These are phyloP conservation scores for Dothiorella sarmentorum DNA, from an alignment of 2,329 filamentous ascomycete species.

Conservation along the genomic window DNA sequence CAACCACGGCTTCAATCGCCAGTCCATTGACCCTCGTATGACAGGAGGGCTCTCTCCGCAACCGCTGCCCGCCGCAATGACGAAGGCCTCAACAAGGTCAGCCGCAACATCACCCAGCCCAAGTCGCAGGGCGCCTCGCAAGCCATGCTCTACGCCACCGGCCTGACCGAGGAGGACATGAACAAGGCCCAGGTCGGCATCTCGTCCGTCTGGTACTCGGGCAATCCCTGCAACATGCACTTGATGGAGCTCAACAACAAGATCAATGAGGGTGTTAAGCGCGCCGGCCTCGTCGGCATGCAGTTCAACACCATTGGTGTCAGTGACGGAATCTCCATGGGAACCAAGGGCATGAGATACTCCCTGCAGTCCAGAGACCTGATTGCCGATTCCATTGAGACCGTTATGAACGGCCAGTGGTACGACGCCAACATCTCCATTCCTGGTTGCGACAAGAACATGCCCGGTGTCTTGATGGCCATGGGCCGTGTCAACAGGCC, in stretches of 20 bases:
- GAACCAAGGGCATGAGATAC: slow-evolving; percentile 94
- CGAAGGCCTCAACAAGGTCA: slow-evolving; percentile 67
- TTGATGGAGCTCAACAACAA: slow-evolving; percentile 81
- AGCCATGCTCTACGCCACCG: slow-evolving; percentile 97
- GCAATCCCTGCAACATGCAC: slow-evolving; percentile 99
- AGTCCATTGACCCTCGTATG: slow-evolving; percentile 7
- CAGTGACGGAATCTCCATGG: slow-evolving; percentile 97
- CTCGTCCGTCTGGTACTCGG: slow-evolving; percentile 95
- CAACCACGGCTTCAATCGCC: neutral
- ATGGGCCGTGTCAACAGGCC: slow-evolving; percentile 95
- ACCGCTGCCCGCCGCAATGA: slow-evolving; percentile 31
- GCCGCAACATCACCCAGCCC: slow-evolving; percentile 83
- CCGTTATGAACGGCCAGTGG: slow-evolving; percentile 98
- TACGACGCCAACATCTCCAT: slow-evolving; percentile 97
- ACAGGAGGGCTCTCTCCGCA: slow-evolving; percentile 16
- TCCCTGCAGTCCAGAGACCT: slow-evolving; percentile 92
- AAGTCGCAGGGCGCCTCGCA: slow-evolving; percentile 98
- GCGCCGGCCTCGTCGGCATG: slow-evolving; percentile 82
- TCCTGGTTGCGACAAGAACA: slow-evolving; percentile 99
- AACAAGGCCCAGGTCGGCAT: slow-evolving; percentile 97
- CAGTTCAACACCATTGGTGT: slow-evolving; percentile 99
- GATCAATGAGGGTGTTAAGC: slow-evolving; percentile 68
- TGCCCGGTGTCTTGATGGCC: slow-evolving; percentile 66
- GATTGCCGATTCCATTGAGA: slow-evolving; percentile 97
- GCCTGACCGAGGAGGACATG: slow-evolving; percentile 81